These are phyloP conservation scores for Pseudocercospora fijiensis DNA, from an alignment of 2,329 filamentous ascomycete genomes.

Conservation along the genomic window DNA sequence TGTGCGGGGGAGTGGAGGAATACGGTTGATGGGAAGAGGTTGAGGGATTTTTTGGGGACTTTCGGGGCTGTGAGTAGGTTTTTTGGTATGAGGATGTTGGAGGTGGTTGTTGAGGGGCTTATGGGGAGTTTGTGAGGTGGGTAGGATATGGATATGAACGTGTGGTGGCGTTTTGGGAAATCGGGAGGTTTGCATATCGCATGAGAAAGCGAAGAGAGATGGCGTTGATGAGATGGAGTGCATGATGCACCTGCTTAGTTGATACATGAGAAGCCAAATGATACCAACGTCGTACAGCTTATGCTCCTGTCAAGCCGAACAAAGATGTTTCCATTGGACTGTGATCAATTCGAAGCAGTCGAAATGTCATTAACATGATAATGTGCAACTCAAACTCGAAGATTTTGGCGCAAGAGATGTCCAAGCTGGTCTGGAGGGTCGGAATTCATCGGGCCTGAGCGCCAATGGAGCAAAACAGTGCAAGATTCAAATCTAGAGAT, in stretches of 20 bases:
- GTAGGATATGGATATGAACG: neutral
- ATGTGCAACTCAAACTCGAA: too few species aligned
- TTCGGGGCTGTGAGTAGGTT: conserved; percentile 72
- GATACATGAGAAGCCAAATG: neutral
- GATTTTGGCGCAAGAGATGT: too few species aligned
- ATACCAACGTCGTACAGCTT: neutral
- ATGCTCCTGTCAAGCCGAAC: too few species aligned
- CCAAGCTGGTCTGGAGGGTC: too few species aligned
- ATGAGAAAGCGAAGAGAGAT: too few species aligned
- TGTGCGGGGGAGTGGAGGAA: conserved; percentile 85
- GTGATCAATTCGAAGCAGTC: too few species aligned
- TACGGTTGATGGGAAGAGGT: conserved; percentile 65
- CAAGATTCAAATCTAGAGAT: too few species aligned
- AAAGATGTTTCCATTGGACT: too few species aligned
- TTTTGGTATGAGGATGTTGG: conserved; percentile 80
- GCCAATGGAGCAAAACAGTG: too few species aligned
- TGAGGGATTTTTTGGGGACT: conserved; percentile 65
- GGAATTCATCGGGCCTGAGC: too few species aligned
- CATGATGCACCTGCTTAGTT: neutral
- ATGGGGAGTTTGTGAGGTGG: neutral
- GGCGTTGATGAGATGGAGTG: neutral
- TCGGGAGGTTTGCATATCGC: neutral
- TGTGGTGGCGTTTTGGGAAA: neutral
- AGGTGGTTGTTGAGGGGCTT: conserved; percentile 59
- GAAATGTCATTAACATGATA: neutral